Evolutionary conservation across 1,139 yeast species (phyloP), one percentile per base, ranked within the genome.

Genomic region (Casaregolazyma lundiana): DNA sequence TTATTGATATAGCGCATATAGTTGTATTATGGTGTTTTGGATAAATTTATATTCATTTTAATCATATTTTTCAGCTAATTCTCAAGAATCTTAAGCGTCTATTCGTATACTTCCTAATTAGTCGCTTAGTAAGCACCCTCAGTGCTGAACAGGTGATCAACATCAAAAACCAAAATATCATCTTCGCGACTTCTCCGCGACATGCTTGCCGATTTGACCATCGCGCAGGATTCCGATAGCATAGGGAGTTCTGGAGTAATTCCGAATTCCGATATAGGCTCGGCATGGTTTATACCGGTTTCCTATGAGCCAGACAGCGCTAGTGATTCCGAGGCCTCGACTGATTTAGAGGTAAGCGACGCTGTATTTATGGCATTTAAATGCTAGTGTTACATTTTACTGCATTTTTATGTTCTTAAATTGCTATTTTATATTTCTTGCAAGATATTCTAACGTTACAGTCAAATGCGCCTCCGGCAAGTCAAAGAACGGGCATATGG

Each of bases 211-310:
- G 32, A 26, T 26, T n/a, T 15, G 4, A 26, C 11, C 6, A 26
- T 26, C 32, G 32, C 32, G 32, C 32, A 26, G 32, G 13, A 26
- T 15, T 26, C 13, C 11, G 32, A 26, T n/a, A 26, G 32, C 6
- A 13, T 26, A n/a, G 32, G 32, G 13, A 26, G 32, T 26, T 26
- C 32, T n/a, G 32, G 32, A 26, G 13, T 26, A 7, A 11, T 41
- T 2, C 44, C 44, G 21, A 24, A 41, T 16, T 41, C 44, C 2
- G 44, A 41, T 26, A 41, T 35, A 18, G 44, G 44, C 11, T 35
- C 24, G 22, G 40, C 22, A 13, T 41, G 44, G 44, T 41, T 29
- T 26, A 18, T 18, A 7, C 37, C 44, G 24, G 16, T 19, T 36
- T 17, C 21, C 4, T 35, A 32, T 17, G 44, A 35, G 8, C n/a